Evolutionary conservation across 1,284 basidiomycete species (phyloP).

Genomic region (Afroboletus lepidellus): DNA sequence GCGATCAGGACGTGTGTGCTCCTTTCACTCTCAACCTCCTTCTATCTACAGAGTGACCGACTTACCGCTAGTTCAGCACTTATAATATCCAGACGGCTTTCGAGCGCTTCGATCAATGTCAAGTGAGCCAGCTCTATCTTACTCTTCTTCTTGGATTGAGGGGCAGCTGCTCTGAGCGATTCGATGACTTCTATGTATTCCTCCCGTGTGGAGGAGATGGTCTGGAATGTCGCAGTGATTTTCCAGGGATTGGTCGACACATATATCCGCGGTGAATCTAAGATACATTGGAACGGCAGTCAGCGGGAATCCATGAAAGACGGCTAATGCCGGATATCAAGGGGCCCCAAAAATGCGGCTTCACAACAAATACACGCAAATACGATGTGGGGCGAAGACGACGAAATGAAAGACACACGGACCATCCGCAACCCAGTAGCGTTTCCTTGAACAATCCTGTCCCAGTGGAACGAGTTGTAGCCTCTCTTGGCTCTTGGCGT

Average conservation of each 20-base stretch:
- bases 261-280: constrained; percentile 79
- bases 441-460: constrained; percentile 67
- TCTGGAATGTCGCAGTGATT: constrained; percentile 68
- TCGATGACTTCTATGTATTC: constrained; percentile 67
- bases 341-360: constrained; percentile 39
- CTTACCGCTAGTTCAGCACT: constrained; percentile 69
- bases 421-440: constrained; percentile 83
- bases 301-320: constrained; percentile 34
- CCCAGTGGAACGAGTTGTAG: constrained; percentile 68
- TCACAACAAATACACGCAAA: constrained; percentile 70
- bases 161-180: constrained; percentile 52
- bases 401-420: constrained; percentile 50
- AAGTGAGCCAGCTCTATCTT: constrained; percentile 59
- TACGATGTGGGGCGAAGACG: constrained; percentile 42
- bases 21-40: constrained; percentile 11
- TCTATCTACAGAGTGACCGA: constrained; percentile 23
- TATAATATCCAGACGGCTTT: constrained; percentile 60
- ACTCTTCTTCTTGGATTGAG: constrained; percentile 48
- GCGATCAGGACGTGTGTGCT: constrained; percentile 24
- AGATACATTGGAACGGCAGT: constrained; percentile 34
- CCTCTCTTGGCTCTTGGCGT: constrained; percentile 60
- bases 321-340: constrained; percentile 41
- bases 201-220: constrained; percentile 63
- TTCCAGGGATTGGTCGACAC: constrained; percentile 84
- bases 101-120: constrained; percentile 57